Conservation (phyloP, 306 rosid species). For the Glycine tomentella region DNA sequence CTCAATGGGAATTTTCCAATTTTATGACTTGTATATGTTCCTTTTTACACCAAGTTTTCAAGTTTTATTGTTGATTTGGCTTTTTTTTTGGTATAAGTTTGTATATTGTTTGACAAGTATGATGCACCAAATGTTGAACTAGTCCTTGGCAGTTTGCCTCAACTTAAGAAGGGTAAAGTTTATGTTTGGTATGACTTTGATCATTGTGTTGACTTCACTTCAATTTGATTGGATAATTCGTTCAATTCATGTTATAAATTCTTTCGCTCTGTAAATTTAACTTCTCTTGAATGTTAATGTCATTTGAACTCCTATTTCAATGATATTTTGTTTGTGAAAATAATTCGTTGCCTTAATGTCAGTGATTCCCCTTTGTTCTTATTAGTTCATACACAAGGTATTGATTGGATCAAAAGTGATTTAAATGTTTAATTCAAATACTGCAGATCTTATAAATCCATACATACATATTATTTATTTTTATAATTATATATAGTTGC, state of each 20-base stretch:
- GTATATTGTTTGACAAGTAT: constrained; percentile 3
- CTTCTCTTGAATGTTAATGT: too few species aligned
- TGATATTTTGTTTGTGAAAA: too few species aligned
- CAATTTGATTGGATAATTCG: constrained; percentile 1
- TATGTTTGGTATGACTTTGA: constrained; percentile 3
- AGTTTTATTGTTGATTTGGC: too few species aligned
- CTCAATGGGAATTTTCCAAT: too few species aligned
- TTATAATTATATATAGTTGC: too few species aligned
- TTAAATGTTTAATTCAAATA: constrained; percentile 3
- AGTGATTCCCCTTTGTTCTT: constrained; percentile 10
- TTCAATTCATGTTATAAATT: constrained; percentile 13
- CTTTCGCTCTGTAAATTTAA: too few species aligned
- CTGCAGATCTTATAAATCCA: too few species aligned
- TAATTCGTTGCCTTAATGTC: constrained; percentile 16
- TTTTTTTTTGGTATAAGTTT: too few species aligned
- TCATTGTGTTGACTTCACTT: constrained; percentile 10
- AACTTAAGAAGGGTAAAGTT: constrained; percentile 20
- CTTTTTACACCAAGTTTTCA: too few species aligned
- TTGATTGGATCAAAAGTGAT: constrained; percentile 10
- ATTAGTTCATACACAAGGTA: constrained; percentile 1
- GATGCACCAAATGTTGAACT: not conserved
- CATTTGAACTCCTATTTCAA: too few species aligned
- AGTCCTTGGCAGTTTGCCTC: constrained; percentile 7
- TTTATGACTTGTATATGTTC: too few species aligned
- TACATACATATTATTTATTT: too few species aligned